phyloP scores from a whole-genome alignment of 495 filamentous ascomycete species.

The Pyrenula massariospora region DNA sequence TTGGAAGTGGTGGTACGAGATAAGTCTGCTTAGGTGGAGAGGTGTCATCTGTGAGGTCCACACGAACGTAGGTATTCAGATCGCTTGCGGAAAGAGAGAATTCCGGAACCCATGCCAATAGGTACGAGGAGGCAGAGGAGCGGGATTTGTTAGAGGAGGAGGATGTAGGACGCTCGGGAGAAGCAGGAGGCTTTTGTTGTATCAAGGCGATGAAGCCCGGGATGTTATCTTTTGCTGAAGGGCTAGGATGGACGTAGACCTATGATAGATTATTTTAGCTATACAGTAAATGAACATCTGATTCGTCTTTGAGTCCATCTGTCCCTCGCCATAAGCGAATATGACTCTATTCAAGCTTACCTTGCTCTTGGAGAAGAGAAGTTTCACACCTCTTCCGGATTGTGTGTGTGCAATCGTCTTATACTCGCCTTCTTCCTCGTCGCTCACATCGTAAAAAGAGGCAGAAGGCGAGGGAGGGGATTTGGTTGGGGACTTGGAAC shows the following conservation, averaged over 20 bases:
- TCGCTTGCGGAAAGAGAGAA: slow-evolving; percentile 68
- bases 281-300: background rate
- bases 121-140: slow-evolving; percentile 44
- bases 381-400: slow-evolving; percentile 76
- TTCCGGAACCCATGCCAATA: slow-evolving; percentile 93
- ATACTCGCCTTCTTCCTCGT: slow-evolving; percentile 92
- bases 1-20: slow-evolving; percentile 82
- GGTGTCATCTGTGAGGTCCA: slow-evolving; percentile 72
- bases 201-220: slow-evolving; percentile 90
- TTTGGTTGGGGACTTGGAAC: background rate
- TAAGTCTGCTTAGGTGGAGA: slow-evolving; percentile 76
- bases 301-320: background rate
- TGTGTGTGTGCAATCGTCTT: slow-evolving; percentile 82
- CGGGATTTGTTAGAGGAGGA: slow-evolving; percentile 35
- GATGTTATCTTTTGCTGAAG: slow-evolving; percentile 91
- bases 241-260: slow-evolving; percentile 96
- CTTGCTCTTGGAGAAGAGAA: slow-evolving; percentile 97
- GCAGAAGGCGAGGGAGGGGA: slow-evolving; percentile 63
- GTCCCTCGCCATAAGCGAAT: too few species aligned
- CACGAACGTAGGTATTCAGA: slow-evolving; percentile 83
- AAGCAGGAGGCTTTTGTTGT: slow-evolving; percentile 62
- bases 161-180: slow-evolving; percentile 30
- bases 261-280: background rate
- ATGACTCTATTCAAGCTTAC: slow-evolving; percentile 21
- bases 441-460: slow-evolving; percentile 93